Evolutionary conservation across 805 yeast genomes (phyloP), one percentile per base, ranked within the genome.

Genomic region (Metschnikowia corniflorae): DNA sequence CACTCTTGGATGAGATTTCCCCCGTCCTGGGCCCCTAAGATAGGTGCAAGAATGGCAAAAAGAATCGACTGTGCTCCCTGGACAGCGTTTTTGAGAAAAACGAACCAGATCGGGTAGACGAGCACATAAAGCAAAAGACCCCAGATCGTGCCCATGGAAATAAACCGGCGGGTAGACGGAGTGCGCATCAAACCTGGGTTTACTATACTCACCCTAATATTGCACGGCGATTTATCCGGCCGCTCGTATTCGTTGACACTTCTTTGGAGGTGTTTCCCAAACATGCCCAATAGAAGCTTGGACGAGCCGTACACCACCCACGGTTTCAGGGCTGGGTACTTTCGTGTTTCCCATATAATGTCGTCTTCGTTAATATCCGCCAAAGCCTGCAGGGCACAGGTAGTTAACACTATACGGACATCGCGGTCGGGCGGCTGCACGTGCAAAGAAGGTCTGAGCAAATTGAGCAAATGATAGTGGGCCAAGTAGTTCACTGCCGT

Each of bases 401-500:
- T 73, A 0, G 89, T 75, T n/a, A 87, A 47, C 3, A 93, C 57
- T 5, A 93, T 76, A 29, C 97, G 68, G 2, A 93, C 96, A 53
- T 89, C 97, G 47, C 99, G 73, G 60, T 89, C 97, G 0, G 96
- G 86, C 2, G 97, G 94, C 63, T 93, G 99, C 2, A 80, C 81
- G 46, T 84, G 78, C 36, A 93, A 67, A 7, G 93, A 75, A 0
- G 97, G 97, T n/a, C 80, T 75, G 35, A 93, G 57, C 19, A 93
- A 63, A 2, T 86, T 83, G 38, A 93, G 67, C 17, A 93, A 66
- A 59, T 89, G 97, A 60, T 65, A 86, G 51, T 87, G 89, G 6
- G 83, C 84, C 24, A 81, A 72, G 54, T 83, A 93, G 60, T 91
- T 93, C 23, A 82, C 71, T 2, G 87, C 95, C 42, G 83, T 73